A percentile compares a stretch with the other conserved stretches of the same genome.
Conservation (phyloP, 768 basidiomycete species). For the Boletus sp. region DNA sequence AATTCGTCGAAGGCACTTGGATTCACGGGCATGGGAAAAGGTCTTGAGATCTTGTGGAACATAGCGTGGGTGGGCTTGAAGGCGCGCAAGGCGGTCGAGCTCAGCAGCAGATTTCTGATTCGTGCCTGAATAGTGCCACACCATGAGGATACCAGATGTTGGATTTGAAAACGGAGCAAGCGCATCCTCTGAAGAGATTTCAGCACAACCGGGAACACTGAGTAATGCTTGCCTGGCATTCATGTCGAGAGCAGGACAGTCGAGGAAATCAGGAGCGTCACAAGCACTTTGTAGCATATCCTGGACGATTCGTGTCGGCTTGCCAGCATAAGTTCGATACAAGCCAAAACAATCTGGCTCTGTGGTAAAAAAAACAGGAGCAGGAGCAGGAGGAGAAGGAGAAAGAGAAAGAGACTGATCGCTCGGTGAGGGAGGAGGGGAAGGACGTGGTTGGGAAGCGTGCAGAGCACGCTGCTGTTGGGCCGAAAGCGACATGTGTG, state of each 20-base stretch:
- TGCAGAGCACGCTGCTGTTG: background rate
- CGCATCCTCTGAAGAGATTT: background rate
- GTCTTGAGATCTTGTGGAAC: background rate
- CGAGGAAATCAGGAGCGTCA: background rate
- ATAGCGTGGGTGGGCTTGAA: background rate
- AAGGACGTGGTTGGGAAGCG: background rate
- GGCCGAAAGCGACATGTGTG: background rate
- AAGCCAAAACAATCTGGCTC: background rate
- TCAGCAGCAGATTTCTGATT: slow-evolving; percentile 28
- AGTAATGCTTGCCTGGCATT: background rate
- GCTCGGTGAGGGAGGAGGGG: background rate
- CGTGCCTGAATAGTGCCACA: slow-evolving; percentile 31
- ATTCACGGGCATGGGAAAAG: background rate
- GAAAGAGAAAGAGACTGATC: background rate
- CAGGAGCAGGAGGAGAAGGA: background rate
- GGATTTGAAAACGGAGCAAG: slow-evolving; percentile 19
- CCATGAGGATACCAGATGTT: slow-evolving; percentile 27
- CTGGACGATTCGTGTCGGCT: background rate
- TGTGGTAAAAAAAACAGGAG: background rate
- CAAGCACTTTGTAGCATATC: background rate
- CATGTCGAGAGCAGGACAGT: background rate
- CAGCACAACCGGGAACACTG: background rate
- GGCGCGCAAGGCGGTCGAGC: slow-evolving; percentile 28
- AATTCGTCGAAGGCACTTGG: background rate
- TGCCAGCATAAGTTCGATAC: background rate